Evolutionary conservation across 441 rosid species (phyloP).

Genomic region (Erodium texanum): DNA sequence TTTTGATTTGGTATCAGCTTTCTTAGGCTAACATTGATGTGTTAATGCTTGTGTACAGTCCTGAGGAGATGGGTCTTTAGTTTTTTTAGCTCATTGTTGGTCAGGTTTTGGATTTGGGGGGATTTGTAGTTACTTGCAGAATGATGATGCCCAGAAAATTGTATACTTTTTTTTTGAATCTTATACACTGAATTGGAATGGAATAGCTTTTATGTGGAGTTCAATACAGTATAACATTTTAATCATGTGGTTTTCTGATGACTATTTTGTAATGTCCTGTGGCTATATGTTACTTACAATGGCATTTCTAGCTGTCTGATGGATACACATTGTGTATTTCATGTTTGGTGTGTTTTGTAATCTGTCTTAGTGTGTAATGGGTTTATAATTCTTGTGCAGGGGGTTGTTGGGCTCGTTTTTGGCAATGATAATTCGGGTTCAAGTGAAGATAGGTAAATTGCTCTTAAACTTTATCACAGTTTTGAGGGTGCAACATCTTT

Average conservation of each 20-base stretch:
- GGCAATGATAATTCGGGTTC: constrained; percentile 78
- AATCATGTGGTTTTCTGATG: not conserved
- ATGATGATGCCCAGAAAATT: too few species aligned
- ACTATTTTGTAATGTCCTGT: not conserved
- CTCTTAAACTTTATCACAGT: not conserved
- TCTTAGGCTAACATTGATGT: too few species aligned
- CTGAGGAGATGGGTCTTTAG: not conserved
- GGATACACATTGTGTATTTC: not conserved
- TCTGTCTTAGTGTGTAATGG: not conserved
- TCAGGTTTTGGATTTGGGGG: not conserved
- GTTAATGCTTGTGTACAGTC: too few species aligned
- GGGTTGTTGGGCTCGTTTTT: constrained; percentile 85
- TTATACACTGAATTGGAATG: too few species aligned
- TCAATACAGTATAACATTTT: too few species aligned
- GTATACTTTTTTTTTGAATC: too few species aligned
- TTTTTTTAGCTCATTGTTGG: not conserved
- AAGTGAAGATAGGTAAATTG: constrained; percentile 60
- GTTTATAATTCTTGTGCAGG: constrained; percentile 39
- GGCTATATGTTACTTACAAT: not conserved
- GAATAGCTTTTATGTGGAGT: too few species aligned
- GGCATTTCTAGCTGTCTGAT: not conserved
- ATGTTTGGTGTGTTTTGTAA: not conserved
- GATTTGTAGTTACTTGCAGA: too few species aligned
- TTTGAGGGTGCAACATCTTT: too few species aligned
- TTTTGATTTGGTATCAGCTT: constrained; percentile 12